phyloP scores from a whole-genome alignment of 1,284 basidiomycete species.

The Calocybe gambosa region DNA sequence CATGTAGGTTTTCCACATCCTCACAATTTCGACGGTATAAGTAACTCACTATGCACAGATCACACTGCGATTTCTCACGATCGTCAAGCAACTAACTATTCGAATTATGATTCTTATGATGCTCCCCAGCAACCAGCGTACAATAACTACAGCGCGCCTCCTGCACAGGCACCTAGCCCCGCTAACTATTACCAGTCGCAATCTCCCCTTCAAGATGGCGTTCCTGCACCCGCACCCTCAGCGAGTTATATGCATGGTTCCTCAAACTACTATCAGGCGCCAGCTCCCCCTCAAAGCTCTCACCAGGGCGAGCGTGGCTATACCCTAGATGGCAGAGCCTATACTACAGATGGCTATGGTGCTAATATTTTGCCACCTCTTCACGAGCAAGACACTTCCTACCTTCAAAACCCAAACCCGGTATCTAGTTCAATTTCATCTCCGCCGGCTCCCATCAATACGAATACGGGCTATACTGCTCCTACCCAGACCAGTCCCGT shows the following conservation, averaged over 20 bases:
- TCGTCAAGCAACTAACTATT: constrained; percentile 40
- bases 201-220: constrained; percentile 2
- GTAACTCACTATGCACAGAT: constrained; percentile 31
- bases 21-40: constrained; percentile 1
- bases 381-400: constrained; percentile 24
- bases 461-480: constrained; percentile 22
- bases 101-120: constrained; percentile 46
- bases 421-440: constrained; percentile 17
- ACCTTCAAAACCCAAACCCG: constrained; percentile 19
- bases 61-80: constrained; percentile 46
- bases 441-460: constrained; percentile 23
- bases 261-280: constrained; percentile 15
- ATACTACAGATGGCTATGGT: constrained; percentile 51
- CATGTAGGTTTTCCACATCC: constrained; percentile 39
- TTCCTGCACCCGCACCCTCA: too few relatives aligned
- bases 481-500: constrained; percentile 31
- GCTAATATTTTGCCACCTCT: constrained; percentile 38
- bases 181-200: constrained; percentile 13
- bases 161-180: constrained; percentile 18
- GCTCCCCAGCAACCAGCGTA: constrained; percentile 26
- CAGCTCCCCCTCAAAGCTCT: constrained; percentile 15
- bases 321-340: constrained; percentile 52
- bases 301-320: constrained; percentile 44
- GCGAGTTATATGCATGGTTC: too few relatives aligned
- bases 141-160: constrained; percentile 19